Conservation (phyloP, 805 yeast genomes). For the Lipomyces yamanashiensis region DNA sequence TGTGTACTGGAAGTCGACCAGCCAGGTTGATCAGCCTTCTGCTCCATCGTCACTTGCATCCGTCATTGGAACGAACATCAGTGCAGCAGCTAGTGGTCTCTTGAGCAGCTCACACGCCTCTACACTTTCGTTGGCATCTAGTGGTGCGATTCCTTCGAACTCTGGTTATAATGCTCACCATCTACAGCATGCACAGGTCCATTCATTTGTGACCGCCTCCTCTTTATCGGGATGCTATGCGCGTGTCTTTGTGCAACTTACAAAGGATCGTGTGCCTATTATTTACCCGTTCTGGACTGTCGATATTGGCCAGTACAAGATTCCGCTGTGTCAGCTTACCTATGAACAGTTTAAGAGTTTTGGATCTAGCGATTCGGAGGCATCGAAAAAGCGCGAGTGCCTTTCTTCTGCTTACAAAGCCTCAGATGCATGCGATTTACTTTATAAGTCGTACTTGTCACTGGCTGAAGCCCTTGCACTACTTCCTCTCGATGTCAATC, state of each 20-base stretch:
- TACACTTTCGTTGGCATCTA: conserved; percentile 5
- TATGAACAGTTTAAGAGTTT: conserved; percentile 37
- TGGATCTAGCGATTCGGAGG: conserved; percentile 14
- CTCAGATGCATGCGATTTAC: conserved; percentile 34
- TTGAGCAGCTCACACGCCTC: conserved; percentile 15
- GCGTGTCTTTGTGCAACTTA: conserved; percentile 67
- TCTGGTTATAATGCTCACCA: conserved; percentile 23
- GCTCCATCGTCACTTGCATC: conserved; percentile 29
- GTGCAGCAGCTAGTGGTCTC: conserved; percentile 5
- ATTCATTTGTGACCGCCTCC: conserved; percentile 87
- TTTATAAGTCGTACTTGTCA: conserved; percentile 56
- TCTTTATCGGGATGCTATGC: conserved; percentile 83
- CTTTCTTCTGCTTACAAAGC: conserved; percentile 14
- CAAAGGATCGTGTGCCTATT: conserved; percentile 84
- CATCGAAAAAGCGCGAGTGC: not conserved
- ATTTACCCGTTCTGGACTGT: conserved; percentile 60
- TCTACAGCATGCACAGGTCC: conserved; percentile 44
- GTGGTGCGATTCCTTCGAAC: conserved; percentile 2
- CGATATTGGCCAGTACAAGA: conserved; percentile 49
- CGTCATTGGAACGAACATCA: conserved; percentile 13
- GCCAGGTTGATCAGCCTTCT: conserved; percentile 49
- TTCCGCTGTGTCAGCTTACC: conserved; percentile 66
- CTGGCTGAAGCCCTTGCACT: conserved; percentile 61
- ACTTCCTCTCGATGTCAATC: conserved; percentile 63
- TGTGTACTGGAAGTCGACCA: conserved; percentile 95